Conservation (phyloP, 1,284 basidiomycete genomes). For the Salmacisia buchloeana region DNA sequence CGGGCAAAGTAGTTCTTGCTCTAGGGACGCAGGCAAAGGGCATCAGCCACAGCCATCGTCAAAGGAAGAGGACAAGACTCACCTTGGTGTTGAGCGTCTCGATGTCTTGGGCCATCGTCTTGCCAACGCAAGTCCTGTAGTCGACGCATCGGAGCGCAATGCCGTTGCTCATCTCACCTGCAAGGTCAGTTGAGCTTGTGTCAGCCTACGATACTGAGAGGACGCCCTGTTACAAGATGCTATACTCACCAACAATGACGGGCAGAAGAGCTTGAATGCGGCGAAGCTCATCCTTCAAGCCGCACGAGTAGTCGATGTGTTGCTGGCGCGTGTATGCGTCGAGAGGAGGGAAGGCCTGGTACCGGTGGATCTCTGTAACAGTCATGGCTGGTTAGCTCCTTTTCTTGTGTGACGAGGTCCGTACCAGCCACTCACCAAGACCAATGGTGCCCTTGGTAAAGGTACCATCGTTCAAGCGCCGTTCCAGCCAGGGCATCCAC, state of each 20-base stretch:
- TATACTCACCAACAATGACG: constrained; percentile 51
- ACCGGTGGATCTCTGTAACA: constrained; percentile 40
- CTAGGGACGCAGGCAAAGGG: background rate
- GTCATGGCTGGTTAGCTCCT: background rate
- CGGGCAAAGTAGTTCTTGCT: constrained; percentile 13
- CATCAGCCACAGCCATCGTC: background rate
- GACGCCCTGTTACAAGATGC: background rate
- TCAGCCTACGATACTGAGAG: background rate
- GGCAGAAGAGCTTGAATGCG: constrained; percentile 54
- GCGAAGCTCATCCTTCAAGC: constrained; percentile 36
- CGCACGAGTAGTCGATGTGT: constrained; percentile 43
- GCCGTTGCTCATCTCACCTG: constrained; percentile 9
- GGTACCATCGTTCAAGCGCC: background rate
- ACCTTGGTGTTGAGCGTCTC: constrained; percentile 12
- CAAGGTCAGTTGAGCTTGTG: background rate
- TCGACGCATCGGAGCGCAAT: constrained; percentile 12
- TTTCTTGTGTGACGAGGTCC: background rate
- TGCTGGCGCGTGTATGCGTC: constrained; percentile 28
- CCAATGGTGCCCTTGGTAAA: constrained; percentile 4
- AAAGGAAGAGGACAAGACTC: background rate
- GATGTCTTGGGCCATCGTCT: constrained; percentile 14
- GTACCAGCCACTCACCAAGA: background rate
- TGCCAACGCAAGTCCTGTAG: constrained; percentile 6
- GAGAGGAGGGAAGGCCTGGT: constrained; percentile 37
- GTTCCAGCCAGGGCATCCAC: background rate